phyloP scores from a whole-genome alignment of 2,329 filamentous ascomycete species.

The Ambrosiella xylebori region DNA sequence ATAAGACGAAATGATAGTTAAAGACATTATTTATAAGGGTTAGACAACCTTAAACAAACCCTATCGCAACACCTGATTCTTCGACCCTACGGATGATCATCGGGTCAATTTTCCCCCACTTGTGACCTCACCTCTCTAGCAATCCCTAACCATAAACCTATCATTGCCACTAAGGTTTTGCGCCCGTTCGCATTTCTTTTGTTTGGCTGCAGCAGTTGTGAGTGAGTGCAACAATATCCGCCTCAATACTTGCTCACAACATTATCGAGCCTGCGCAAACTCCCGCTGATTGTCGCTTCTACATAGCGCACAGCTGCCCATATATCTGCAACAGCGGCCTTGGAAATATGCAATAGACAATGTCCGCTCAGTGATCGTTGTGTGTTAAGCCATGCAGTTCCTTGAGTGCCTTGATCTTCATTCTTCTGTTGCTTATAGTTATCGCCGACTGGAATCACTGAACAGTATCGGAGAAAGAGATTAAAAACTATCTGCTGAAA shows the following conservation, averaged over 20 bases:
- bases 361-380: constrained; percentile 3
- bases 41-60: not conserved
- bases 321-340: not conserved
- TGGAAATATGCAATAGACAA: not conserved
- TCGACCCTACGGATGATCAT: not conserved
- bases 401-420: not conserved
- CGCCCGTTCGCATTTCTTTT: not conserved
- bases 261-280: not conserved
- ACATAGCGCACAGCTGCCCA: too few relatives aligned
- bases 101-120: not conserved
- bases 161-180: not conserved
- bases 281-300: not conserved
- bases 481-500: not conserved
- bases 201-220: not conserved
- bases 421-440: not conserved
- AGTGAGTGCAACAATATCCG: not conserved
- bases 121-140: not conserved
- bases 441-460: not conserved
- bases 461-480: not conserved
- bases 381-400: constrained; percentile 7
- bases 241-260: not conserved
- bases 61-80: not conserved
- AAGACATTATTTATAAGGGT: not conserved
- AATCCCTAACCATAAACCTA: not conserved
- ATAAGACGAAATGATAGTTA: too few relatives aligned